Base-by-base conservation (phyloP, 1,284 basidiomycete genomes). In the Melanopsichium pennsylvanicum region DNA sequence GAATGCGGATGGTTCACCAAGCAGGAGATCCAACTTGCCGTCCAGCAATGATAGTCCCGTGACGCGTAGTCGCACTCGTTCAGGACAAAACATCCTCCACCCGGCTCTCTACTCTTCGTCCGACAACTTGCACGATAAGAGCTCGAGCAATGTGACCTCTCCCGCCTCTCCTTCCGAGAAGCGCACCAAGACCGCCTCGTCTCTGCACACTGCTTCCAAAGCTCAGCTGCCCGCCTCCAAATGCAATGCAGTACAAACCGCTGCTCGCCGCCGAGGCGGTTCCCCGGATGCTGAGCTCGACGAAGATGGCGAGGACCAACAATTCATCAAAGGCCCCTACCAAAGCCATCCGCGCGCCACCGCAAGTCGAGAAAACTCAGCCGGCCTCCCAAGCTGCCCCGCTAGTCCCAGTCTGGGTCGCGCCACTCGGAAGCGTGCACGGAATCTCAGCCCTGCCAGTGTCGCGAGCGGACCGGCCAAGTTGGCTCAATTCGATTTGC, bases 61-160 rank as follows among this genome's bases (percentile, higher is more conserved):
- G 27, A 75, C 72, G 9, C 51, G 72, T 25, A 66, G 70, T 38
- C 46, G 72, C 21, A 68, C 70, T 2, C 48, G 57, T 8, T 60
- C 50, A 9, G 61, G 60, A 0, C 58, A 60, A 13, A 38, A 50
- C 22, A 61, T 61, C 25, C 41, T 69, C 16, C 70, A 72, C 27
- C 66, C 64, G 3, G 70, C 64, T 1, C 60, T 73, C 9, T 72
- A 50, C 33, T 62, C 69, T 5, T 71, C 68, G 25, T 72, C 69
- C 43, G 64, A 71, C 27, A 43, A 52, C 23, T 16, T 38, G 11
- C 37, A 48, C 34, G 56, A 21, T 12, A 70, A 66, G 38, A 41
- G 39, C n/a, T 69, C 58, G 54, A 71, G 66, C 58, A 72, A 57
- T 31, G 61, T 64, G 15, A 74, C 72, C 7, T 72, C 69, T 18